These are phyloP conservation scores for Alloteropsis semialata DNA, from an alignment of 176 grass and related monocot genomes.

Conservation along the genomic window DNA sequence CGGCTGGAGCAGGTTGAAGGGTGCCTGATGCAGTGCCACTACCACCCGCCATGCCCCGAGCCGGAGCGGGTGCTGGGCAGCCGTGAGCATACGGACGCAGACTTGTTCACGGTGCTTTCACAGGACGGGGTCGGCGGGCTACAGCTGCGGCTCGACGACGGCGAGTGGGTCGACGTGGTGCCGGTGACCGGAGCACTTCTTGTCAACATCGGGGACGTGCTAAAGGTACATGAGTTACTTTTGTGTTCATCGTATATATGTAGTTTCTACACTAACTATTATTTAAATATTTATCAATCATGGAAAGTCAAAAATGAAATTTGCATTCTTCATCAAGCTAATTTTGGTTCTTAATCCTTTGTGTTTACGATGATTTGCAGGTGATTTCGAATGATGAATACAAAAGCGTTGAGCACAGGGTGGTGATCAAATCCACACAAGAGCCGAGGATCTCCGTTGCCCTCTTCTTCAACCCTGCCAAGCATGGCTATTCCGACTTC, in stretches of 20 bases:
- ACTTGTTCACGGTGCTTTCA: conserved; percentile 25
- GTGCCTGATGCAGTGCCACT: conserved; percentile 46
- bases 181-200: conserved; percentile 25
- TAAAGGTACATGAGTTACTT: conserved; percentile 24
- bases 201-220: conserved; percentile 37
- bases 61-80: conserved; percentile 17
- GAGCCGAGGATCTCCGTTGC: conserved; percentile 41
- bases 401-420: conserved; percentile 40
- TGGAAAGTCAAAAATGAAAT: not conserved
- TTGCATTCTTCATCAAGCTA: not conserved
- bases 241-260: too few relatives aligned
- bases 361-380: not conserved
- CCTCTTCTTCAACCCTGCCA: conserved; percentile 36
- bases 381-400: conserved; percentile 43
- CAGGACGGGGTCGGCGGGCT: conserved; percentile 38
- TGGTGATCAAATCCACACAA: conserved; percentile 29
- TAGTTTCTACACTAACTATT: too few relatives aligned
- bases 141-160: conserved; percentile 18
- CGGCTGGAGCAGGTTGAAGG: conserved; percentile 27
- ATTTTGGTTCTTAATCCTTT: too few relatives aligned
- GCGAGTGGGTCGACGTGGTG: conserved; percentile 36
- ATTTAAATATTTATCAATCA: too few relatives aligned
- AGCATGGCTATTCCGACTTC: not conserved
- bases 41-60: conserved; percentile 48
- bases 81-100: conserved; percentile 39